Evolutionary conservation across 2,329 filamentous ascomycete species (phyloP).

Genomic region (Bipolaris cookei): DNA sequence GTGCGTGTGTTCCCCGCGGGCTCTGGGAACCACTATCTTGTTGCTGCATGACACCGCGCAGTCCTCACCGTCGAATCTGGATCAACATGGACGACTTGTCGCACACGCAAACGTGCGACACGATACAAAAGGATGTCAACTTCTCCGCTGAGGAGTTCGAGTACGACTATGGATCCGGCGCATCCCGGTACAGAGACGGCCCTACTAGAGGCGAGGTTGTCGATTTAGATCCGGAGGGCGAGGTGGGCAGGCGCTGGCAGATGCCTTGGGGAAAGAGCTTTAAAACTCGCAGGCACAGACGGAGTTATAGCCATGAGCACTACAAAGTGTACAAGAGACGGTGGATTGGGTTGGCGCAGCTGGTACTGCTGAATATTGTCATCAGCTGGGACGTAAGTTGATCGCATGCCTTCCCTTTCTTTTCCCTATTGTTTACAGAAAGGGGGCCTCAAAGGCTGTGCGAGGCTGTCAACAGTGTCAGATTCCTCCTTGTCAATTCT

Average conservation of each 20-base stretch:
- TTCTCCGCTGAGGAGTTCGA: neutral
- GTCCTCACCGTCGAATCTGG: neutral
- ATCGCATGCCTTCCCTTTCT: constrained; percentile 1
- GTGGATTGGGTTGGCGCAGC: constrained; percentile 84
- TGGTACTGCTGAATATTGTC: constrained; percentile 88
- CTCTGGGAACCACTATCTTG: neutral
- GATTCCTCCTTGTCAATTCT: no score
- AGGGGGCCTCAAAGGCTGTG: neutral
- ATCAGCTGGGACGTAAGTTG: constrained; percentile 91
- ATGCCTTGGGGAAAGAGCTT: constrained; percentile 1
- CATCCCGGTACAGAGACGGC: neutral
- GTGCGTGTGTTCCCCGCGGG: neutral
- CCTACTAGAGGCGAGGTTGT: neutral
- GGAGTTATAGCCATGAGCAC: constrained; percentile 40
- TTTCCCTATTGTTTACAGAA: neutral
- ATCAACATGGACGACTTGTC: neutral
- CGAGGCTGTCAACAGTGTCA: neutral
- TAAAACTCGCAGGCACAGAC: constrained; percentile 18
- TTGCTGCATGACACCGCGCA: neutral
- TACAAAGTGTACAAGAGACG: constrained; percentile 76
- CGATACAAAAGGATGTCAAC: neutral
- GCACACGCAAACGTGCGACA: neutral
- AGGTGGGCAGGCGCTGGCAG: neutral
- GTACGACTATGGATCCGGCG: neutral
- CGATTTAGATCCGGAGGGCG: neutral